Evolutionary conservation across 441 rosid species (phyloP).

Genomic region (Viola pubescens): DNA sequence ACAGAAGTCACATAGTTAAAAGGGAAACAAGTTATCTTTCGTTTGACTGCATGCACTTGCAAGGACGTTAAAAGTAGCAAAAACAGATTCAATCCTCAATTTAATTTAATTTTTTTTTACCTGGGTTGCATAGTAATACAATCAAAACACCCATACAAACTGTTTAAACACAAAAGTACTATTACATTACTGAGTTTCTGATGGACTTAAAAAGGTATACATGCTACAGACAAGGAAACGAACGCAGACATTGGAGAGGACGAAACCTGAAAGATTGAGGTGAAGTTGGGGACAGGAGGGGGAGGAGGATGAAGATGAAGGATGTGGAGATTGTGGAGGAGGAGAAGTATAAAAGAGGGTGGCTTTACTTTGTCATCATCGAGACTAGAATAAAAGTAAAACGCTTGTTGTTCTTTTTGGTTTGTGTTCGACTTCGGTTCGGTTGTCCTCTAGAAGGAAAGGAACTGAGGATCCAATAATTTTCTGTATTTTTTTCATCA

Average conservation of each 20-base stretch:
- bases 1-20: not conserved
- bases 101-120: too few species aligned
- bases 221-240: not conserved
- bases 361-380: slow-evolving; percentile 7
- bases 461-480: too few species aligned
- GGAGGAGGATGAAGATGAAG: not conserved
- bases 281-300: not conserved
- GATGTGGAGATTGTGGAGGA: not conserved
- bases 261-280: not conserved
- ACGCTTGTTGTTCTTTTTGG: too few species aligned
- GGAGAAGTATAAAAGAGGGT: not conserved
- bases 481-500: too few species aligned
- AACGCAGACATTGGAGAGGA: not conserved
- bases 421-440: too few species aligned
- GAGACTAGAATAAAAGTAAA: not conserved
- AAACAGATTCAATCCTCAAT: too few species aligned
- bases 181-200: too few species aligned
- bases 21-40: not conserved
- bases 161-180: too few species aligned
- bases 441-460: too few species aligned
- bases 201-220: not conserved
- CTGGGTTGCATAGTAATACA: too few species aligned
- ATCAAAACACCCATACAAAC: too few species aligned
- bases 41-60: not conserved
- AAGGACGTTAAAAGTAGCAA: too few species aligned